Conservation (phyloP, 2,329 filamentous ascomycete species). For the Coniella lustricola region DNA sequence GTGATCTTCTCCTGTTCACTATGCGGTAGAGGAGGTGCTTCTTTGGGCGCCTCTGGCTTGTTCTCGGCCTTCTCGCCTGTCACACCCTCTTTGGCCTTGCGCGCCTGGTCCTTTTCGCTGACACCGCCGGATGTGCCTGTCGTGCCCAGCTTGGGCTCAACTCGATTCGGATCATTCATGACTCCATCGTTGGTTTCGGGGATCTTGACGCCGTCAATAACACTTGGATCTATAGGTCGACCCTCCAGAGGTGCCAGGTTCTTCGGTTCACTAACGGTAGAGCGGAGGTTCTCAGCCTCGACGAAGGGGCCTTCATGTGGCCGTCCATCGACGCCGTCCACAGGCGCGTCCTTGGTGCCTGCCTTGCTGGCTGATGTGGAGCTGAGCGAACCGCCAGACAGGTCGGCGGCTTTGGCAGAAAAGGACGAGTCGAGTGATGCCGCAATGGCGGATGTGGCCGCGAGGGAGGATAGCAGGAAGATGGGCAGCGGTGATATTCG, state of each 20-base stretch:
- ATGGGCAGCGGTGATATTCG: constrained; percentile 50
- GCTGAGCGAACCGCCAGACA: constrained; percentile 7
- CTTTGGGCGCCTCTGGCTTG: constrained; percentile 76
- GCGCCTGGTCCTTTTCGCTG: constrained; percentile 75
- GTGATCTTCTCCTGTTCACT: constrained; percentile 67
- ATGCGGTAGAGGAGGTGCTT: constrained; percentile 73
- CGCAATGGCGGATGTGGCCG: constrained; percentile 34
- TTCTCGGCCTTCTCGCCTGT: constrained; percentile 62
- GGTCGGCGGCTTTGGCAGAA: constrained; percentile 17
- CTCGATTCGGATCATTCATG: constrained; percentile 81
- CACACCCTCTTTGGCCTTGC: constrained; percentile 59
- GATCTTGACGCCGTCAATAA: constrained; percentile 54
- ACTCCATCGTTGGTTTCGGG: constrained; percentile 68
- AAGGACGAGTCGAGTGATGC: constrained; percentile 17
- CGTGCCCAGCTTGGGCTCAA: constrained; percentile 73
- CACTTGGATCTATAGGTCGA: constrained; percentile 43
- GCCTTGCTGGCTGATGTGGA: constrained; percentile 28
- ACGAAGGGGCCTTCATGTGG: constrained; percentile 83
- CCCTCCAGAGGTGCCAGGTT: constrained; percentile 41
- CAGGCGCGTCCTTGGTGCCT: constrained; percentile 68
- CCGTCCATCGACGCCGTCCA: constrained; percentile 90
- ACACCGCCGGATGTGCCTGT: constrained; percentile 86
- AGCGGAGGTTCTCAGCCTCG: constrained; percentile 40
- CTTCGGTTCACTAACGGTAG: constrained; percentile 27
- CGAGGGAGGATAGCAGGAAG: constrained; percentile 52